Conservation (phyloP, 352 stramenopile species). For the Globisporangium ultimum region DNA sequence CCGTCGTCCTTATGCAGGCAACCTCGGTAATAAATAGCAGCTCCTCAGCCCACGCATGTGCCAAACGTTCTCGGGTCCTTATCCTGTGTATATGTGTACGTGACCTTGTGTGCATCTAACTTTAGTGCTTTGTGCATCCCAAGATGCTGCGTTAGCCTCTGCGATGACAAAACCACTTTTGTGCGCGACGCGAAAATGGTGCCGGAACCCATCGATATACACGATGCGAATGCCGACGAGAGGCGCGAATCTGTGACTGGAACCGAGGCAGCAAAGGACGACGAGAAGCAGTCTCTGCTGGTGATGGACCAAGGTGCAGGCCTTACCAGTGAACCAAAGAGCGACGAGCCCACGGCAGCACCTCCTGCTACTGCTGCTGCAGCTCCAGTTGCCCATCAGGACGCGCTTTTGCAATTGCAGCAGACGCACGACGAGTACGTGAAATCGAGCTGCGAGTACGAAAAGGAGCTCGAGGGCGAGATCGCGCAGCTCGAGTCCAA, state of each 20-base stretch:
- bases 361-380: too few species aligned
- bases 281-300: too few species aligned
- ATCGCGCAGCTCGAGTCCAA: slow-evolving; percentile 55
- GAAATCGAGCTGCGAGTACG: slow-evolving; percentile 71
- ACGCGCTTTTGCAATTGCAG: slow-evolving; percentile 34
- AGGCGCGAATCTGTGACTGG: too few species aligned
- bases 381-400: background rate
- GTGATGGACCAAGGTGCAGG: too few species aligned
- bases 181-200: background rate
- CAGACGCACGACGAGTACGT: slow-evolving; percentile 71
- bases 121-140: background rate
- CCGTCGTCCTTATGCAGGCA: too few species aligned
- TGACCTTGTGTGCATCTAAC: too few species aligned
- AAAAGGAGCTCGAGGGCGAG: slow-evolving; percentile 62
- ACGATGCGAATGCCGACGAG: too few species aligned
- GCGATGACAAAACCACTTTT: background rate
- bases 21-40: too few species aligned
- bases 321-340: too few species aligned
- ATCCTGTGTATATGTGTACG: background rate
- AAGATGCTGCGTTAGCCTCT: background rate
- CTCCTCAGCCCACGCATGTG: background rate
- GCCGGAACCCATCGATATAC: background rate
- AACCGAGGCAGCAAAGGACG: too few species aligned
- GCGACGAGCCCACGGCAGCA: too few species aligned
- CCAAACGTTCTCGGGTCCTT: background rate